A percentile compares a stretch with the other conserved stretches of the same genome.
These are phyloP conservation scores for Fusarium fujikuroi DNA, from an alignment of 2,329 filamentous ascomycete genomes.

Conservation along the genomic window DNA sequence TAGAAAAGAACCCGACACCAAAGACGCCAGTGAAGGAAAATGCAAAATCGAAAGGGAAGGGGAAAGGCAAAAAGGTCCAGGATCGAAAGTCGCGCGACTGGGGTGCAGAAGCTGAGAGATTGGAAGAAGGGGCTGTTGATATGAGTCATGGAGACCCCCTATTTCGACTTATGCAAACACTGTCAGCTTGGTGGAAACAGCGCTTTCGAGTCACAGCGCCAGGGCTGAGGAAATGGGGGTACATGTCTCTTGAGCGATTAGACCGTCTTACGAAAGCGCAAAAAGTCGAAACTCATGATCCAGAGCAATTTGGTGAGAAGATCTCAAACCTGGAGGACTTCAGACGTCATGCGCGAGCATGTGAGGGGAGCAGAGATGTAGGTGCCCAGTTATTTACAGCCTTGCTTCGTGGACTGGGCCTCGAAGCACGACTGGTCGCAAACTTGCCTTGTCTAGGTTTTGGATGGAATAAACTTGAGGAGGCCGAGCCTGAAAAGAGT, in stretches of 20 bases:
- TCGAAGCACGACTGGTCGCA: conserved; percentile 85
- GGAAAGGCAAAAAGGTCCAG: conserved; percentile 50
- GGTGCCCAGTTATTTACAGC: conserved; percentile 92
- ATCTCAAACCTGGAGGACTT: conserved; percentile 76
- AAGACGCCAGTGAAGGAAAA: conserved; percentile 41
- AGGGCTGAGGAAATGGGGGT: conserved; percentile 88
- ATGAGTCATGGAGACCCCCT: conserved; percentile 86
- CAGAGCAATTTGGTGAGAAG: conserved; percentile 78
- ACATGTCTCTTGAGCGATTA: conserved; percentile 80
- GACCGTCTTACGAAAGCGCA: conserved; percentile 79
- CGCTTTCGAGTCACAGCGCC: conserved; percentile 81
- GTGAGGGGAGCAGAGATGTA: conserved; percentile 85
- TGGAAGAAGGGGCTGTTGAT: conserved; percentile 78
- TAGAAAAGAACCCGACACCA: conserved; percentile 57
- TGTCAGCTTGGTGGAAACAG: conserved; percentile 91
- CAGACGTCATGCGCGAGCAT: conserved; percentile 72
- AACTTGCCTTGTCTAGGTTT: conserved; percentile 90
- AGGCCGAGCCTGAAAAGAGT: conserved; percentile 68
- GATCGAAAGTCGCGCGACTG: conserved; percentile 68
- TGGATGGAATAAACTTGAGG: conserved; percentile 89
- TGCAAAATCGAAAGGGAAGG: conserved; percentile 52
- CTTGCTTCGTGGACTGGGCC: conserved; percentile 79
- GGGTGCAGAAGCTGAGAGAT: conserved; percentile 73
- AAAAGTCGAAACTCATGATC: conserved; percentile 69
- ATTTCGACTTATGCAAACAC: conserved; percentile 76